Percentiles rank a stretch among this genome's conserved stretches.
phyloP scores from a whole-genome alignment of 805 yeast species.

The Nakazawaea ernobii region DNA sequence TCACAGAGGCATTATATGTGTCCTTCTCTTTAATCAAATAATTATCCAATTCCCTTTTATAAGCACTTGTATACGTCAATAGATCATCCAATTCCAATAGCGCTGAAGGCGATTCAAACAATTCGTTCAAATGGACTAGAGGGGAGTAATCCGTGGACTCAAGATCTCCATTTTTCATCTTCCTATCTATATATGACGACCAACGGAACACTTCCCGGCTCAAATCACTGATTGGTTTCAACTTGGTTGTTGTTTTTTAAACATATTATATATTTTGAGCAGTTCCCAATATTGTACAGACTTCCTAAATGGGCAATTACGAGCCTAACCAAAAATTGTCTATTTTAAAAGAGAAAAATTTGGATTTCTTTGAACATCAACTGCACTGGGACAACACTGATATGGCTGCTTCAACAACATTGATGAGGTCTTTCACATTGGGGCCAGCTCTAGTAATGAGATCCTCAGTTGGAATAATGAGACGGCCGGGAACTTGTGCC shows the following conservation, averaged over 20 bases:
- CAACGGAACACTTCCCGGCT: background rate
- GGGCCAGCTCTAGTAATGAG: background rate
- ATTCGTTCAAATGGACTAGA: constrained; percentile 39
- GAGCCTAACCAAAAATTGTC: no score
- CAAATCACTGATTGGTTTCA: background rate
- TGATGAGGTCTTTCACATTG: background rate
- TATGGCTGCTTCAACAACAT: no score
- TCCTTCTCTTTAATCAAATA: constrained; percentile 35
- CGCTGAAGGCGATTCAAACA: constrained; percentile 47
- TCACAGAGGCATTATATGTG: constrained; percentile 22
- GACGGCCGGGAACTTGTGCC: no score
- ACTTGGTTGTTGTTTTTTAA: no score
- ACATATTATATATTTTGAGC: no score
- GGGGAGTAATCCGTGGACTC: constrained; percentile 46
- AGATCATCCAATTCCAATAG: constrained; percentile 47
- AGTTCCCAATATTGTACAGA: background rate
- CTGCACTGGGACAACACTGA: no score
- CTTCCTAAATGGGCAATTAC: background rate
- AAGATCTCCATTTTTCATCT: constrained; percentile 13
- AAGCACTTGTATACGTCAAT: constrained; percentile 40
- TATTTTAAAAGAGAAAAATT: no score
- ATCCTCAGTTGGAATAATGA: no score
- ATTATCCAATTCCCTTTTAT: constrained; percentile 42
- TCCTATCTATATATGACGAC: background rate
- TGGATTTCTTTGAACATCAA: no score